Conservation (phyloP, 2,329 filamentous ascomycete genomes). For the Fusarium sp. region DNA sequence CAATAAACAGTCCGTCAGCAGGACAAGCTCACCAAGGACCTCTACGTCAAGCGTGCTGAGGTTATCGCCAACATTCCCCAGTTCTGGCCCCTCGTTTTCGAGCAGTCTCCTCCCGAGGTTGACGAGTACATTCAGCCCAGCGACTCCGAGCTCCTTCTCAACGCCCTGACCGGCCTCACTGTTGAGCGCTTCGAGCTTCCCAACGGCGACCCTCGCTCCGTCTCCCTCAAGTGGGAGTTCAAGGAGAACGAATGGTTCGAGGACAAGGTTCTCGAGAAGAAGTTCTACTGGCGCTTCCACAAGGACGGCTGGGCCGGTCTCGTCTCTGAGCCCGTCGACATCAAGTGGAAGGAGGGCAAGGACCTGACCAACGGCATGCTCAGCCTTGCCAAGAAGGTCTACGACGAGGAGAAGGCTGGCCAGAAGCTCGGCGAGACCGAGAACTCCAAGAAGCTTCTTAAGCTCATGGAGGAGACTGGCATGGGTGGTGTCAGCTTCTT, state of each 20-base stretch:
- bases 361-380: slow-evolving; percentile 87
- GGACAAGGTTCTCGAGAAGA: slow-evolving; percentile 84
- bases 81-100: slow-evolving; percentile 96
- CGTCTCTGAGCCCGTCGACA: slow-evolving; percentile 88
- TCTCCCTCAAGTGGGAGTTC: slow-evolving; percentile 84
- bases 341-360: slow-evolving; percentile 83
- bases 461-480: slow-evolving; percentile 68
- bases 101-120: slow-evolving; percentile 85
- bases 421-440: slow-evolving; percentile 57
- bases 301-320: slow-evolving; percentile 78
- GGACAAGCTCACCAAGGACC: slow-evolving; percentile 71
- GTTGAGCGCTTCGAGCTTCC: slow-evolving; percentile 86
- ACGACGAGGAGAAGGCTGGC: slow-evolving; percentile 65
- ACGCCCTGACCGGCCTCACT: slow-evolving; percentile 73
- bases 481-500: slow-evolving; percentile 84
- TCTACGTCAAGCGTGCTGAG: slow-evolving; percentile 81
- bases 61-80: slow-evolving; percentile 78
- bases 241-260: slow-evolving; percentile 83
- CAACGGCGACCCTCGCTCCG: slow-evolving; percentile 80
- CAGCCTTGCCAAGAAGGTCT: slow-evolving; percentile 76
- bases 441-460: slow-evolving; percentile 62
- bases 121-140: slow-evolving; percentile 87
- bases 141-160: slow-evolving; percentile 79
- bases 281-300: slow-evolving; percentile 84
- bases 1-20: slow-evolving; percentile 75